phyloP scores from a whole-genome alignment of 345 rosid genomes.

The Eucalyptus dawsonii region DNA sequence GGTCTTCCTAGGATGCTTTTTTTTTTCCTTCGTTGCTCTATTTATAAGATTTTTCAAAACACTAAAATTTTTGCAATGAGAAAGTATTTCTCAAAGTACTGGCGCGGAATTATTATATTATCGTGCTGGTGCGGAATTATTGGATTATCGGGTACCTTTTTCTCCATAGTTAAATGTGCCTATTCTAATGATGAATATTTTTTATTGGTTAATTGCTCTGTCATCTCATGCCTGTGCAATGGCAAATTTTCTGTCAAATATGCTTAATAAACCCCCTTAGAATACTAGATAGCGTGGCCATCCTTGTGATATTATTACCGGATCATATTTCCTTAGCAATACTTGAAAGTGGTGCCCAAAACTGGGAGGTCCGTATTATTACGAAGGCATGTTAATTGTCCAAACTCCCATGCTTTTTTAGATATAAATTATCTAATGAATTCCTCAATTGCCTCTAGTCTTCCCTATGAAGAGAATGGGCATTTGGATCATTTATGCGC shows the following conservation, averaged over 20 bases:
- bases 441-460: not conserved
- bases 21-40: not conserved
- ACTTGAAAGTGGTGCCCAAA: not conserved
- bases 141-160: not conserved
- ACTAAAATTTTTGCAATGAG: not conserved
- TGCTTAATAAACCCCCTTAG: not conserved
- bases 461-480: not conserved
- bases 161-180: not conserved
- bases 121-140: accelerated
- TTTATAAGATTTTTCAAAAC: not conserved
- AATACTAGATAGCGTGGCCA: not conserved
- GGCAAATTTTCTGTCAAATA: not conserved
- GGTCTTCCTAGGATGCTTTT: accelerated
- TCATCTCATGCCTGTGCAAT: not conserved
- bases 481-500: not conserved
- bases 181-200: not conserved
- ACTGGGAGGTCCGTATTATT: not conserved
- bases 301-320: too few relatives aligned
- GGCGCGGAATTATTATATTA: not conserved
- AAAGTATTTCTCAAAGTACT: not conserved
- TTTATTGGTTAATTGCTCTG: not conserved
- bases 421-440: not conserved
- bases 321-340: not conserved
- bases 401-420: not conserved
- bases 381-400: not conserved